Base-by-base conservation (phyloP, 129 eudicot species). In the Gnaphalium uliginosum region DNA sequence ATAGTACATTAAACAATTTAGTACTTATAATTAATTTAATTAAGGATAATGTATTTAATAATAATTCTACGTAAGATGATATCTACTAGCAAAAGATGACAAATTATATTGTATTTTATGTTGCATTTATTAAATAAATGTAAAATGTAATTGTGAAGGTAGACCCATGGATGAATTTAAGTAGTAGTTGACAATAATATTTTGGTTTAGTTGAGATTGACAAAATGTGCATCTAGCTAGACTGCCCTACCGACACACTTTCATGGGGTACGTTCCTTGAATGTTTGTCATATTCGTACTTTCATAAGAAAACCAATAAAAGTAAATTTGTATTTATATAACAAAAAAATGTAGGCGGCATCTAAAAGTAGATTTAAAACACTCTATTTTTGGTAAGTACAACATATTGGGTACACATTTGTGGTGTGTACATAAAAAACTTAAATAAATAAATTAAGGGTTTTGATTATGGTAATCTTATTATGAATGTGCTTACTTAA, bases 111-210 rank as follows among this genome's bases (percentile, higher is more conserved):
- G 2, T 68, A 58, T 43, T 43, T 50, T 29, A 60, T 17, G 73
- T 71, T 78, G 43, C 15, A 78, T 62, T 32, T 48, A 0, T 46
- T 50, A 22, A 53, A 60, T 32, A 32, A 3, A 3, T 32, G 4
- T 39, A 39, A 39, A 39, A 1, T 39, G 3, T 46, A 59, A 72
- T 18, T 35, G 35, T 65, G 13, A 64, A 64, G 66, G 57, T 79
- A 79, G 83, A 72, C 78, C 82, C 71, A 79, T 21, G 51, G 15
- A 72, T 60, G 63, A 41, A 80, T 73, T 80, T 27, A 80, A 54
- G 70, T 57, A 37, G 41, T 5, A 57, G 74, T 80, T 80, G 83
- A 79, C 78, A 39, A 77, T 63, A 21, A 10, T 8, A 10, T 79
- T 79, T 26, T 72, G 56, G 83, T 66, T 66, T 41, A 79, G 53